Evolutionary conservation across 1,139 yeast species (phyloP).

Genomic region (Kluyveromyces marxianus): DNA sequence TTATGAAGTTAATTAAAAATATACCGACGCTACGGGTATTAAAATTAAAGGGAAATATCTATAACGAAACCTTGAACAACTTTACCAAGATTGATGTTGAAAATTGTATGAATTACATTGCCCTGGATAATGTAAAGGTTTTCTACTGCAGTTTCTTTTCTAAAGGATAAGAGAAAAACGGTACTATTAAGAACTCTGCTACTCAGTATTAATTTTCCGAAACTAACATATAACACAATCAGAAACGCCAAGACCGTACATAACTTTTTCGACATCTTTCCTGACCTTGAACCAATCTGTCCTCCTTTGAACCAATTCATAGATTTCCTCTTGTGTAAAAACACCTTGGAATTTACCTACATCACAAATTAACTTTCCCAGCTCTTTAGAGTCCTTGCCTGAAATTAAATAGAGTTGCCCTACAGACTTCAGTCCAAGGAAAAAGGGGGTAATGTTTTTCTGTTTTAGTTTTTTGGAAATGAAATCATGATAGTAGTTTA

Average conservation of each 20-base stretch:
- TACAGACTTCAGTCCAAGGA: slow-evolving; percentile 73
- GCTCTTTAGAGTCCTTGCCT: slow-evolving; percentile 65
- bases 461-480: slow-evolving; percentile 55
- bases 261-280: slow-evolving; percentile 82
- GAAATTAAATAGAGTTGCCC: slow-evolving; percentile 78
- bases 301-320: slow-evolving; percentile 83
- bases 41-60: slow-evolving; percentile 24
- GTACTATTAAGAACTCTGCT: not conserved
- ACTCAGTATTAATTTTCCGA: no score
- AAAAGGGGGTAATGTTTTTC: slow-evolving; percentile 63
- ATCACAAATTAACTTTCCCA: slow-evolving; percentile 80
- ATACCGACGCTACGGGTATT: slow-evolving; percentile 25
- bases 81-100: slow-evolving; percentile 23
- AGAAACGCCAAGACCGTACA: slow-evolving; percentile 76
- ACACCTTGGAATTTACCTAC: slow-evolving; percentile 82
- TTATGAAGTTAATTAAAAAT: slow-evolving; percentile 23
- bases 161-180: slow-evolving; percentile 3
- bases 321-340: slow-evolving; percentile 85
- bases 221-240: slow-evolving; percentile 41
- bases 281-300: slow-evolving; percentile 77
- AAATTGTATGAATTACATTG: slow-evolving; percentile 21
- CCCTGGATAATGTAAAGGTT: slow-evolving; percentile 26
- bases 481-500: slow-evolving; percentile 71
- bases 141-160: slow-evolving; percentile 28
- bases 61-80: slow-evolving; percentile 23